phyloP scores from a whole-genome alignment of 1,284 basidiomycete species.

The Cutaneotrichosporon cavernicola region DNA sequence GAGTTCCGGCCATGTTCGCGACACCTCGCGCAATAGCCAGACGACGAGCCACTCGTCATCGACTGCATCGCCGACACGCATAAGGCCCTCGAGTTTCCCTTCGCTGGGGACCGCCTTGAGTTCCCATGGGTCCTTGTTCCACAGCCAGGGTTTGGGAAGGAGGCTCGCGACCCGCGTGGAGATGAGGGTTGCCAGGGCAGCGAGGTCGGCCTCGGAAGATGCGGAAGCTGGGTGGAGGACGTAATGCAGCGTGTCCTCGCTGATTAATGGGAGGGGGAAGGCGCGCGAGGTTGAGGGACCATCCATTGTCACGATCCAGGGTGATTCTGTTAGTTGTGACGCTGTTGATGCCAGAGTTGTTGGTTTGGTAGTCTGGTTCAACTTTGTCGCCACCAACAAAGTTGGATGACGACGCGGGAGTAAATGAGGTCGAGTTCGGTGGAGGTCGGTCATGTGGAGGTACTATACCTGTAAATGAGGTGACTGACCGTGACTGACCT shows the following conservation, averaged over 20 bases:
- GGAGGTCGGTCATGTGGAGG: not conserved
- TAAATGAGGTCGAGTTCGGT: not conserved
- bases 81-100: conserved; percentile 64
- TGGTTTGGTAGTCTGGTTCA: too few relatives aligned
- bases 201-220: conserved; percentile 58
- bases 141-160: conserved; percentile 66
- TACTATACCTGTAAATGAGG: too few relatives aligned
- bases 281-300: conserved; percentile 22
- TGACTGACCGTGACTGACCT: not conserved
- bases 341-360: too few relatives aligned
- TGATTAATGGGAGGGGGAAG: conserved; percentile 57
- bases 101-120: conserved; percentile 59
- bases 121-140: conserved; percentile 86
- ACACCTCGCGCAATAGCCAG: conserved; percentile 78
- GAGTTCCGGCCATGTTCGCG: conserved; percentile 69
- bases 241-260: conserved; percentile 82
- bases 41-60: conserved; percentile 96
- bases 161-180: conserved; percentile 61
- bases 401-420: not conserved
- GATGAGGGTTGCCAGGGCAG: conserved; percentile 69
- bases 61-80: conserved; percentile 86
- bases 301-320: conserved; percentile 23
- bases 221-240: conserved; percentile 60
- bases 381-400: too few relatives aligned
- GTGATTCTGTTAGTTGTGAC: not conserved